Conservation (phyloP, 2,329 filamentous ascomycete genomes). For the Pseudogymnoascus sp. region DNA sequence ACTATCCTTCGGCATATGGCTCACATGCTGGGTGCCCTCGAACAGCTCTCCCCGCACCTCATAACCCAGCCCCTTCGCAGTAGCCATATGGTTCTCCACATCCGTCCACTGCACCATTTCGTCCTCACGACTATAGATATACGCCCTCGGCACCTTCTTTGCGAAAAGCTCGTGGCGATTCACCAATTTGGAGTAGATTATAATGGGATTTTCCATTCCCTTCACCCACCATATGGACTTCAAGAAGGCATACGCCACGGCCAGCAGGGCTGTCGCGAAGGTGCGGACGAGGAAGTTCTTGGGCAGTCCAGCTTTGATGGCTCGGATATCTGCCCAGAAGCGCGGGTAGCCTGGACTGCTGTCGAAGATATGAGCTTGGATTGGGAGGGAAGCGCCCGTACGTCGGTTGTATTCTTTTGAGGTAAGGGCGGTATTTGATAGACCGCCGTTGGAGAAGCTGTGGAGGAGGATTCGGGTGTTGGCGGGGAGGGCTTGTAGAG, state of each 20-base stretch:
- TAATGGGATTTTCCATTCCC: slow-evolving; percentile 16
- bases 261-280: slow-evolving; percentile 13
- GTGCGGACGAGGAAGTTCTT: slow-evolving; percentile 18
- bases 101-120: slow-evolving; percentile 21
- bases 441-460: slow-evolving; percentile 44
- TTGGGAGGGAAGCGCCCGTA: slow-evolving; percentile 31
- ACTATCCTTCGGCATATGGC: slow-evolving; percentile 22
- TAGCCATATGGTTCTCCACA: slow-evolving; percentile 24
- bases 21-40: slow-evolving; percentile 21
- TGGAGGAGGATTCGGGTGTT: slow-evolving; percentile 33
- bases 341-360: slow-evolving; percentile 35
- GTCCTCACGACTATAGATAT: slow-evolving; percentile 27
- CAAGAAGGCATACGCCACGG: slow-evolving; percentile 12
- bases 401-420: slow-evolving; percentile 31
- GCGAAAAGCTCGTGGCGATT: slow-evolving; percentile 17
- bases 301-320: slow-evolving; percentile 22
- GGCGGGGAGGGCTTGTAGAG: slow-evolving; percentile 23
- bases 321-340: slow-evolving; percentile 22
- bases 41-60: slow-evolving; percentile 19
- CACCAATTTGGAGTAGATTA: slow-evolving; percentile 13
- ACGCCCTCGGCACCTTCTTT: slow-evolving; percentile 16
- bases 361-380: slow-evolving; percentile 37
- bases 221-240: slow-evolving; percentile 9
- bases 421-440: slow-evolving; percentile 33
- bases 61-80: slow-evolving; percentile 22